Percentiles rank a stretch among this genome's conserved stretches.
Conservation (phyloP, 2,329 filamentous ascomycete genomes). For the Fusarium transvaalense region DNA sequence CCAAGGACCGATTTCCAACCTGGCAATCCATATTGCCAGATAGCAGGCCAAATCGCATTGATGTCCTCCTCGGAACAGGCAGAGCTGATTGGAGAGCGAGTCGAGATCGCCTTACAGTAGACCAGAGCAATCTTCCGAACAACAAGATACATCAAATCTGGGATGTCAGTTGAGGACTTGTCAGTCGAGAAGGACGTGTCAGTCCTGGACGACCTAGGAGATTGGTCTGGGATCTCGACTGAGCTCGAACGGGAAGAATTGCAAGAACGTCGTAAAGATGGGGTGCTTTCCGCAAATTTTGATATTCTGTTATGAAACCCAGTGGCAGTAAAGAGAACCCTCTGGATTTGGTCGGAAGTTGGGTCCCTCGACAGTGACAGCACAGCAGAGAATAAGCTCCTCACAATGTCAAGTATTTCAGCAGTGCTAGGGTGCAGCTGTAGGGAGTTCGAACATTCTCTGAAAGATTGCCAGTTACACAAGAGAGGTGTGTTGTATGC, state of each 20-base stretch:
- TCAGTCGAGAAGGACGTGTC: constrained; percentile 34
- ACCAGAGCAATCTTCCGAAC: constrained; percentile 61
- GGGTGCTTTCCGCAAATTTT: constrained; percentile 50
- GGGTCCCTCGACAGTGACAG: constrained; percentile 55
- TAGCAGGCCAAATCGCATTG: constrained; percentile 59
- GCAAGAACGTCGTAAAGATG: constrained; percentile 22
- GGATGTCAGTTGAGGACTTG: too few species aligned
- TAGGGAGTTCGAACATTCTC: constrained; percentile 56
- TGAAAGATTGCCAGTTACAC: constrained; percentile 58
- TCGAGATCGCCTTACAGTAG: constrained; percentile 61
- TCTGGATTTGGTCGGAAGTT: constrained; percentile 54
- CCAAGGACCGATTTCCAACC: constrained; percentile 62
- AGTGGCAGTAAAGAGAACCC: constrained; percentile 55
- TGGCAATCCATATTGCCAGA: constrained; percentile 61
- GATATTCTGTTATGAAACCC: constrained; percentile 58
- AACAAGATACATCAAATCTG: constrained; percentile 62
- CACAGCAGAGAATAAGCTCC: constrained; percentile 60
- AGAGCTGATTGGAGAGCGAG: constrained; percentile 57
- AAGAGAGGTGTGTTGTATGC: constrained; percentile 63
- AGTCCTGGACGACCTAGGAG: constrained; percentile 30
- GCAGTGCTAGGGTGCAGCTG: constrained; percentile 62
- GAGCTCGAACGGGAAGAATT: constrained; percentile 32
- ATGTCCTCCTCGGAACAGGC: constrained; percentile 58
- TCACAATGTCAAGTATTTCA: constrained; percentile 65
- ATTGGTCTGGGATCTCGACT: constrained; percentile 21